Evolutionary conservation across 768 basidiomycete species (phyloP), one percentile per base, ranked within the genome.

Genomic region (Rhizopogon rudus): DNA sequence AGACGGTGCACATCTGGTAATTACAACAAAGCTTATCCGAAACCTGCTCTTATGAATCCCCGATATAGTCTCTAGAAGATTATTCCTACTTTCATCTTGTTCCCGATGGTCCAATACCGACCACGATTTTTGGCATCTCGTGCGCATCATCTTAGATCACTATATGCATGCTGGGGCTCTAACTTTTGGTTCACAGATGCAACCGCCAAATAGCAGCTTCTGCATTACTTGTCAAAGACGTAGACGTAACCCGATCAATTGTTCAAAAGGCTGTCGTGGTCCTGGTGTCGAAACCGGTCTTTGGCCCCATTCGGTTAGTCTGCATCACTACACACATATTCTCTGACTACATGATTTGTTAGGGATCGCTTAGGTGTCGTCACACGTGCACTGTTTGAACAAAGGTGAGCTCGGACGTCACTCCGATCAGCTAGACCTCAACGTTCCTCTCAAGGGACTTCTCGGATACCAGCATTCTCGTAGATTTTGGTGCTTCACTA

Each of bases 251-350:
- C 5, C 85, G 97, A 14, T 93, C 90, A 5, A 98, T 88, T 8
- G 97, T 99, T 0, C 97, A 99, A 70, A 99, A 98, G 67, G 95
- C 97, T 0, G 91, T 99, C 3, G 93, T 98, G 0, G 91, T 99
- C 3, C 77, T 99, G 37, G 94, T 93, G 3, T 83, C 87, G 12
- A 90, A 91, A 65, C 93, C 93, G 0, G 82, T 95, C 2, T 96
- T 96, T 64, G 97, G 97, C 12, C 93, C 93, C 9, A 92, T 98
- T 71, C 83, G 95, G 88, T 89, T 42, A 39, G 72, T 62, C 1
- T 13, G 5, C 13, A 31, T 37, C 2, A 2, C 17, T 54, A 8
- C 39, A 17, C 6, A 28, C 44, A 35, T 35, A 44, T 6, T 29
- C 12, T 37, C 55, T 63, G 31, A 61, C 33, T n/a, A 48, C 7